Evolutionary conservation across 2,329 filamentous ascomycete species (phyloP).

Genomic region (Ramularia endophylla): DNA sequence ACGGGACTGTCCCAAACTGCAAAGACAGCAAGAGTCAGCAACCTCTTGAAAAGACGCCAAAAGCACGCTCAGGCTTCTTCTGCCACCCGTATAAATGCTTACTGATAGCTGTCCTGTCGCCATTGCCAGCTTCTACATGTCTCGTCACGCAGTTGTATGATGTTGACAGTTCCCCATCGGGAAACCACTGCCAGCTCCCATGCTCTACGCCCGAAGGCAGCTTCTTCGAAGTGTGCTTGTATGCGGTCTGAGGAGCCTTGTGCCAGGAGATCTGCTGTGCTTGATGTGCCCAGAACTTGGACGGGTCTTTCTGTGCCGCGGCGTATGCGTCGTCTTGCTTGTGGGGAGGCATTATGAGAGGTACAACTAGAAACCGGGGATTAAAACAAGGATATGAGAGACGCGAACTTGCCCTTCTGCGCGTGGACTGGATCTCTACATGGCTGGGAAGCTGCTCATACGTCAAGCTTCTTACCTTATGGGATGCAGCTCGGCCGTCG

Average conservation of each 20-base stretch:
- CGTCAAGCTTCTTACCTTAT: no score
- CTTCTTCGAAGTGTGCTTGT: constrained; percentile 57
- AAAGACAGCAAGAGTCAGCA: no score
- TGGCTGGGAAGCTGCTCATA: no score
- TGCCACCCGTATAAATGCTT: no score
- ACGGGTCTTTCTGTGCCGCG: constrained; percentile 28
- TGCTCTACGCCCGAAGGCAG: constrained; percentile 59
- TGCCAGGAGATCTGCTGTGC: constrained; percentile 77
- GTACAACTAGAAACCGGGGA: no score
- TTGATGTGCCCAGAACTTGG: constrained; percentile 33
- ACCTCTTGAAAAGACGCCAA: no score
- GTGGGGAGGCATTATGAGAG: constrained; percentile 15
- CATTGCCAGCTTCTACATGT: constrained; percentile 75
- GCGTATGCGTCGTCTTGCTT: constrained; percentile 33
- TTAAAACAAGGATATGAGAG: background rate
- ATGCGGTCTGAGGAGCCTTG: constrained; percentile 59
- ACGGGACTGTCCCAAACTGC: constrained; percentile 89
- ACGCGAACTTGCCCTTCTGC: no score
- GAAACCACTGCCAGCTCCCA: constrained; percentile 84
- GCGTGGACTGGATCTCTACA: no score
- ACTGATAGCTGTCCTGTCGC: constrained; percentile 67
- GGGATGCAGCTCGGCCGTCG: no score
- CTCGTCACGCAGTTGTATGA: constrained; percentile 88
- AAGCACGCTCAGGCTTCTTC: no score
- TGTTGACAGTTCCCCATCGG: constrained; percentile 80